Evolutionary conservation across 2,329 filamentous ascomycete species (phyloP), one percentile per base, ranked within the genome.

Genomic region (Aureobasidium sp.): DNA sequence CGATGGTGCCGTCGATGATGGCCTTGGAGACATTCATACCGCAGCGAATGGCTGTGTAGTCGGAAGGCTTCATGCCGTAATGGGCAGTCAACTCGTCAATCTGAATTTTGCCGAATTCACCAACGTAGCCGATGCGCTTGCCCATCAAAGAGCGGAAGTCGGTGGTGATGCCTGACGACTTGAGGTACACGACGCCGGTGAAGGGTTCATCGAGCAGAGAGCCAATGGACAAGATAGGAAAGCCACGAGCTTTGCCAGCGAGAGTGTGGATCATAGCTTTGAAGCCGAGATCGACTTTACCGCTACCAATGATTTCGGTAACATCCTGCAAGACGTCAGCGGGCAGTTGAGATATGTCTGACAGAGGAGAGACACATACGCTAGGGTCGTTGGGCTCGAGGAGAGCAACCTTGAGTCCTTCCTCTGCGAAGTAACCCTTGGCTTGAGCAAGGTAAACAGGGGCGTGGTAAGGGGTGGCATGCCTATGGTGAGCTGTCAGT

Each of bases 231-330:
- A 82, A 77, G 56, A 91, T 84, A 0, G 88, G 88, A 72, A 89
- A 91, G 76, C 82, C 78, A 64, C 88, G 87, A 42, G 88, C 88
- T 75, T 90, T 90, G 71, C 88, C 88, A 62, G 87, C 88, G 64
- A 91, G 82, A 9, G 88, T 91, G 71, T 91, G 88, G 67, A 91
- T 91, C 88, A 91, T 91, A 66, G 88, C 88, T 75, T 91, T 91
- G 82, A 89, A 90, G 48, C 88, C 88, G 70, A 91, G 83, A 70
- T 91, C 87, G 55, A 90, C 85, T 71, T 90, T 90, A 64, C 85
- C 86, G 61, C 82, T 86, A 63, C 88, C 88, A 67, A 91, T 89
- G 73, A 91, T 90, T 73, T 91, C 88, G 65, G 88, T 91, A 65
- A 91, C 88, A 79, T 91, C 88, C 71, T 86, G 48, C 15, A 9